These are phyloP conservation scores for Medicago arabica DNA, from an alignment of 306 rosid species.

Conservation along the genomic window DNA sequence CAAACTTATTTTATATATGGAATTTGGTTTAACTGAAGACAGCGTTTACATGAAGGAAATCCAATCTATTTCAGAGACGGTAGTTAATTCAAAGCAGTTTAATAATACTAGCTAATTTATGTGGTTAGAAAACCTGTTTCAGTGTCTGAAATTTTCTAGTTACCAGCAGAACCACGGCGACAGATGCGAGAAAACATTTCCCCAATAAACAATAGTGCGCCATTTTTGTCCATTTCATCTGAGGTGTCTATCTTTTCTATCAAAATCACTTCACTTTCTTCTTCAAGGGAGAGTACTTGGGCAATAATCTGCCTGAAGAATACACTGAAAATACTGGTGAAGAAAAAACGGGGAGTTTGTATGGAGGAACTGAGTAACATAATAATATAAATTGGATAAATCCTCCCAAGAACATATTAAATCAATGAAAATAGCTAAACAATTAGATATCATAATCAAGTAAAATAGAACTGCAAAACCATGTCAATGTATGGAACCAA, in stretches of 20 bases:
- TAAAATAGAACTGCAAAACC: constrained; percentile 24
- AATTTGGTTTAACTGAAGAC: neutral
- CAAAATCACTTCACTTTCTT: constrained; percentile 52
- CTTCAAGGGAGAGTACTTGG: constrained; percentile 76
- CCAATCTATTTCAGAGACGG: constrained; percentile 32
- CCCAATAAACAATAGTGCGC: constrained; percentile 74
- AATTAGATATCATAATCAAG: constrained; percentile 10
- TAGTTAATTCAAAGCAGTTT: constrained; percentile 15
- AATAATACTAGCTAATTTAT: constrained; percentile 13
- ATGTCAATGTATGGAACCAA: constrained; percentile 28
- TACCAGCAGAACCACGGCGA: constrained; percentile 97
- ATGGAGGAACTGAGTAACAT: constrained; percentile 23
- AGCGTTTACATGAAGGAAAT: constrained; percentile 12
- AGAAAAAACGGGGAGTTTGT: constrained; percentile 47
- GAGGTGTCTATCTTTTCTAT: constrained; percentile 35
- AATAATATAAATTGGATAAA: constrained; percentile 28
- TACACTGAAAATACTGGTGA: constrained; percentile 66
- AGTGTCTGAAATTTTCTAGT: constrained; percentile 45
- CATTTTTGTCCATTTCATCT: constrained; percentile 46
- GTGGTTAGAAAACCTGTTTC: constrained; percentile 20
- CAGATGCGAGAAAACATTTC: constrained; percentile 82
- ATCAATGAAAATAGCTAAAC: constrained; percentile 18
- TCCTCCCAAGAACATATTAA: constrained; percentile 31
- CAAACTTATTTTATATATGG: neutral
- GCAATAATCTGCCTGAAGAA: constrained; percentile 80